Conservation (phyloP, 1,284 basidiomycete species). For the Marasmius fiardii region DNA sequence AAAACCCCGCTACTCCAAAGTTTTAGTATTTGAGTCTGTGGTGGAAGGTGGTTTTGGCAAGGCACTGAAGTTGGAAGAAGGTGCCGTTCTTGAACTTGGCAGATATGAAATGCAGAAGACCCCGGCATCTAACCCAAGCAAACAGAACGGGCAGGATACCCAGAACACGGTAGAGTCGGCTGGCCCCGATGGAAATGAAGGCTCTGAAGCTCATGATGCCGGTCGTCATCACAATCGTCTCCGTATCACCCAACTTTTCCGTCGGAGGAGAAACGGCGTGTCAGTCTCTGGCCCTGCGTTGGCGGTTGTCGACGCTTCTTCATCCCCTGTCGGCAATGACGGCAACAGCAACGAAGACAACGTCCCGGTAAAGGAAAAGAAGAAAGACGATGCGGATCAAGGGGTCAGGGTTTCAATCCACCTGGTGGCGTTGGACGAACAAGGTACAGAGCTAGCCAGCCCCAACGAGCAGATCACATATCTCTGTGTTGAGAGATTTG, state of each 20-base stretch:
- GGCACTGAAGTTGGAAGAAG: constrained; percentile 68
- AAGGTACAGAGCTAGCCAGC: constrained; percentile 58
- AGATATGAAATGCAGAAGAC: constrained; percentile 47
- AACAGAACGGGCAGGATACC: constrained; percentile 16
- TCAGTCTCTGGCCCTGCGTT: constrained; percentile 69
- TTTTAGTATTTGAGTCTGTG: constrained; percentile 70
- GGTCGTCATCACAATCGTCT: constrained; percentile 27
- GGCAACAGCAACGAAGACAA: constrained; percentile 20
- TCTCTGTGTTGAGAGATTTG: constrained; percentile 78
- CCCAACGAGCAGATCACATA: constrained; percentile 86
- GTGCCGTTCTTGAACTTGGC: constrained; percentile 69
- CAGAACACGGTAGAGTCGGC: constrained; percentile 1
- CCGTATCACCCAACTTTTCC: constrained; percentile 64
- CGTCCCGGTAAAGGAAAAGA: constrained; percentile 33
- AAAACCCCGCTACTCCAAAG: constrained; percentile 40
- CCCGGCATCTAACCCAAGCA: constrained; percentile 12
- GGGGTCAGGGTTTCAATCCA: constrained; percentile 76
- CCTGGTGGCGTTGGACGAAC: constrained; percentile 72
- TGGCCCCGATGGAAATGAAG: not conserved
- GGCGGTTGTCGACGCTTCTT: constrained; percentile 62
- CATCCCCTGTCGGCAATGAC: constrained; percentile 7
- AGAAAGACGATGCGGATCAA: constrained; percentile 48
- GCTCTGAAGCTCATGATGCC: constrained; percentile 18
- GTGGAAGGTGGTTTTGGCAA: constrained; percentile 81
- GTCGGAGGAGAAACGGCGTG: constrained; percentile 47